These are phyloP conservation scores for Paraphaeosphaeria sporulosa DNA, from an alignment of 2,329 filamentous ascomycete genomes.

Conservation along the genomic window DNA sequence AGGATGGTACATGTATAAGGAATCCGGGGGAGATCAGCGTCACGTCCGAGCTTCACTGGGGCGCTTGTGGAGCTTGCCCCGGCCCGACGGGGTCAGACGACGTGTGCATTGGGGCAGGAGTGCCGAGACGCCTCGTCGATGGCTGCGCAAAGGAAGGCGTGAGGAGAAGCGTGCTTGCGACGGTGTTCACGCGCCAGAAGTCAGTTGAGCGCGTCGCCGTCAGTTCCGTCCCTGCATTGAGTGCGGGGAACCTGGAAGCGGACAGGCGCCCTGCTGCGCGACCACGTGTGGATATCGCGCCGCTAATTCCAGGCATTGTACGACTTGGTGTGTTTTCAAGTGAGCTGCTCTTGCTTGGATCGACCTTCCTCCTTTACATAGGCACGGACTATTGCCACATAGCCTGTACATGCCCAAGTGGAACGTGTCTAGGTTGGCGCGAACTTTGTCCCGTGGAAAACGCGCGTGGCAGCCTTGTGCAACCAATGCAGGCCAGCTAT, in stretches of 20 bases:
- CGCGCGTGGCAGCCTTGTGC: neutral
- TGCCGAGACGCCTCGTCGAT: conserved; percentile 8
- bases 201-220: too few species aligned
- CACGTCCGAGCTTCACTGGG: conserved; percentile 29
- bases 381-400: neutral
- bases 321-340: too few species aligned
- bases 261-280: too few species aligned
- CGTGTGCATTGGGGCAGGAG: conserved; percentile 2
- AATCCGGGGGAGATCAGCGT: conserved; percentile 21
- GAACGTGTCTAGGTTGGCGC: neutral
- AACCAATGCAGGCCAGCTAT: neutral
- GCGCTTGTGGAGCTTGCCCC: conserved; percentile 38
- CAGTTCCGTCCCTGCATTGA: too few species aligned
- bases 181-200: conserved; percentile 1
- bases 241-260: too few species aligned
- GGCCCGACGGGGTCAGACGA: conserved; percentile 18
- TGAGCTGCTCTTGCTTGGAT: neutral
- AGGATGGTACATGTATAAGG: conserved; percentile 29
- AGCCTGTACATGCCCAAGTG: neutral
- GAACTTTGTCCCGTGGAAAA: neutral
- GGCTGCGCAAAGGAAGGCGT: conserved; percentile 9
- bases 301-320: too few species aligned
- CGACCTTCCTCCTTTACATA: neutral
- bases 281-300: too few species aligned
- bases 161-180: neutral